Evolutionary conservation across 768 basidiomycete genomes (phyloP).

Genomic region (Auriscalpium vulgare): DNA sequence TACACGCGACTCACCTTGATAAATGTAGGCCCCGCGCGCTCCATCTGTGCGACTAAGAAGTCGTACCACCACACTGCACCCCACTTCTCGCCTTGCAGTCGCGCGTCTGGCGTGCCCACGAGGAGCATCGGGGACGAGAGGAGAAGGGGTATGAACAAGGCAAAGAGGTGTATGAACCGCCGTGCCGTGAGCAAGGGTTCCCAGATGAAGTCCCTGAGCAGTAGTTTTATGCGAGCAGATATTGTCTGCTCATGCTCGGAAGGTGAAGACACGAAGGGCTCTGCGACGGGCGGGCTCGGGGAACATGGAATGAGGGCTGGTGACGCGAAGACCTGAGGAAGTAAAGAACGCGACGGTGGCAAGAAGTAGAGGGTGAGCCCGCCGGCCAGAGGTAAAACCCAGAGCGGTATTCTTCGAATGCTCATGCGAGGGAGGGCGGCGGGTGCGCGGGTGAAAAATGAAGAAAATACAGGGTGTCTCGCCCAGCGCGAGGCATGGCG

Average conservation of each 20-base stretch:
- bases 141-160: constrained; percentile 84
- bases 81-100: constrained; percentile 72
- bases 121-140: constrained; percentile 78
- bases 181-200: constrained; percentile 80
- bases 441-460: constrained; percentile 29
- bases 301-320: constrained; percentile 40
- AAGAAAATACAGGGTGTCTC: constrained; percentile 19
- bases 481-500: constrained; percentile 24
- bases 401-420: constrained; percentile 28
- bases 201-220: constrained; percentile 57
- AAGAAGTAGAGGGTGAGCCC: constrained; percentile 44
- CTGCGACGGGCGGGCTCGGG: constrained; percentile 11
- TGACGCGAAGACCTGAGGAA: constrained; percentile 43
- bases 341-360: constrained; percentile 33
- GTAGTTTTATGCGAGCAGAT: constrained; percentile 30
- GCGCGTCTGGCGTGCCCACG: constrained; percentile 45
- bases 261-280: constrained; percentile 53
- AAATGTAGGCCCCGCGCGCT: constrained; percentile 92
- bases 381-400: constrained; percentile 51
- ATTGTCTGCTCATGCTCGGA: constrained; percentile 51
- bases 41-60: constrained; percentile 84
- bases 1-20: constrained; percentile 58
- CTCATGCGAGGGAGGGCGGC: constrained; percentile 19
- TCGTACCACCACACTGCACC: constrained; percentile 97
- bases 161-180: constrained; percentile 77